Evolutionary conservation across 768 basidiomycete species (phyloP).

Genomic region (Stropharia rugosoannulata): DNA sequence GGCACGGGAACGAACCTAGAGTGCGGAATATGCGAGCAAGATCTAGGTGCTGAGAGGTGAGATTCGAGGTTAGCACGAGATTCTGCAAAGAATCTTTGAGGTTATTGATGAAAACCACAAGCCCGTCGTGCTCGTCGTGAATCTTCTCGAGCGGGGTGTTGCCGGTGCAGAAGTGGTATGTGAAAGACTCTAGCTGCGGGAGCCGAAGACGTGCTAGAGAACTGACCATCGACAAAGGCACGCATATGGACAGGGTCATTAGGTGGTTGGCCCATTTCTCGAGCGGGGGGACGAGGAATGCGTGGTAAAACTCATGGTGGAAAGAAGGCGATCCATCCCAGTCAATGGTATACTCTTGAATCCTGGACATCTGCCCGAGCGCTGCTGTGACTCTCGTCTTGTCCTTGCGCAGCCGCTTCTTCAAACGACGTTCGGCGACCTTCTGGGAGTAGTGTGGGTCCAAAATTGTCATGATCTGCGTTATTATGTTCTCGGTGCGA

Average conservation of each 20-base stretch:
- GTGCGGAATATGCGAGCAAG: conserved; percentile 34
- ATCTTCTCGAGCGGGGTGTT: conserved; percentile 27
- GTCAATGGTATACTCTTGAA: conserved; percentile 37
- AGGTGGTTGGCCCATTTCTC: conserved; percentile 29
- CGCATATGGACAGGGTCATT: conserved; percentile 32
- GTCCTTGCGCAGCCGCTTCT: conserved; percentile 37
- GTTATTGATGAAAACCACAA: conserved; percentile 45
- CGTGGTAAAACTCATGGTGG: conserved; percentile 35
- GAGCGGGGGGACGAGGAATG: conserved; percentile 37
- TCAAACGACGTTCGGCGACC: conserved; percentile 28
- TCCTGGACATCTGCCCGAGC: conserved; percentile 28
- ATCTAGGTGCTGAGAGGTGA: conserved; percentile 36
- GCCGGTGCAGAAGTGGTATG: conserved; percentile 34
- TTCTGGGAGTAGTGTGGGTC: conserved; percentile 31
- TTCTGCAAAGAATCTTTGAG: conserved; percentile 35
- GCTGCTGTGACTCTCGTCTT: conserved; percentile 30
- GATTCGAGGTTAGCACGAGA: conserved; percentile 34
- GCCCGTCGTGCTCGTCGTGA: conserved; percentile 34
- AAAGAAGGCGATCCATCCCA: conserved; percentile 35
- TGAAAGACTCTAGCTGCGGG: conserved; percentile 32
- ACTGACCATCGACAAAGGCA: conserved; percentile 36
- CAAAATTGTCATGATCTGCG: conserved; percentile 23
- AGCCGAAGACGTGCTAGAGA: conserved; percentile 32
- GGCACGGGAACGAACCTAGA: conserved; percentile 37
- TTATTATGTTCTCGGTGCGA: conserved; percentile 27